Evolutionary conservation across 2,329 filamentous ascomycete species (phyloP).

Genomic region (Paecilomyces dactylethromorphus): DNA sequence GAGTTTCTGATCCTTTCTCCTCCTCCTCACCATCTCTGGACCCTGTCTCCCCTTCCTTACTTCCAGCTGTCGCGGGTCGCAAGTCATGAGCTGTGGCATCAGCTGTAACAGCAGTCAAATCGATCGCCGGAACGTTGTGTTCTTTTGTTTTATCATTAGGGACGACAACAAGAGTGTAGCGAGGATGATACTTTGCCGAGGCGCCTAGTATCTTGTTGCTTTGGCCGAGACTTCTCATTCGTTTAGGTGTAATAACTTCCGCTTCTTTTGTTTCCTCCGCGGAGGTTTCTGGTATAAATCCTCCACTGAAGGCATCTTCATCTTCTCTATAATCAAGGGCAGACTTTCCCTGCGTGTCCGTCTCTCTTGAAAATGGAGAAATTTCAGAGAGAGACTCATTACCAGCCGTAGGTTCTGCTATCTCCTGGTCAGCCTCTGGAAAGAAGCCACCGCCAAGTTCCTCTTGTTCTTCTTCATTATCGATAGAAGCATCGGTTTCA

Average conservation of each 20-base stretch:
- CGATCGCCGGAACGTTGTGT: neutral
- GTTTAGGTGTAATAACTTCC: neutral
- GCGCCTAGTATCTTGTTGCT: neutral
- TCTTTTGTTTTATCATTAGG: conserved; percentile 9
- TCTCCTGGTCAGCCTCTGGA: conserved; percentile 20
- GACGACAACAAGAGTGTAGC: conserved; percentile 26
- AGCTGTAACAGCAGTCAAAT: neutral
- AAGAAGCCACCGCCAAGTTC: conserved; percentile 33
- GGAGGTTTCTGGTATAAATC: conserved; percentile 20
- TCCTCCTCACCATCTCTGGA: neutral
- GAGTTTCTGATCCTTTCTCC: conserved; percentile 11
- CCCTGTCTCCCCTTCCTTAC: neutral
- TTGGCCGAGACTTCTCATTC: conserved; percentile 3
- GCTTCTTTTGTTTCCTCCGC: neutral
- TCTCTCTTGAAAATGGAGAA: neutral
- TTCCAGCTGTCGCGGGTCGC: neutral
- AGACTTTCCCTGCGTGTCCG: neutral
- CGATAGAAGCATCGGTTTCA: conserved; percentile 28
- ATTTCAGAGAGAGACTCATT: neutral
- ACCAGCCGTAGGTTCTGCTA: conserved; percentile 3
- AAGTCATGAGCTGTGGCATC: neutral
- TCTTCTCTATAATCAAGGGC: neutral
- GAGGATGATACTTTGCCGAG: conserved; percentile 5
- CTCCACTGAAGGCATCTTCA: conserved; percentile 10
- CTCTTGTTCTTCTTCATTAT: conserved; percentile 15